Conservation (phyloP, 1,284 basidiomycete species). For the Leucoagaricus sp. region DNA sequence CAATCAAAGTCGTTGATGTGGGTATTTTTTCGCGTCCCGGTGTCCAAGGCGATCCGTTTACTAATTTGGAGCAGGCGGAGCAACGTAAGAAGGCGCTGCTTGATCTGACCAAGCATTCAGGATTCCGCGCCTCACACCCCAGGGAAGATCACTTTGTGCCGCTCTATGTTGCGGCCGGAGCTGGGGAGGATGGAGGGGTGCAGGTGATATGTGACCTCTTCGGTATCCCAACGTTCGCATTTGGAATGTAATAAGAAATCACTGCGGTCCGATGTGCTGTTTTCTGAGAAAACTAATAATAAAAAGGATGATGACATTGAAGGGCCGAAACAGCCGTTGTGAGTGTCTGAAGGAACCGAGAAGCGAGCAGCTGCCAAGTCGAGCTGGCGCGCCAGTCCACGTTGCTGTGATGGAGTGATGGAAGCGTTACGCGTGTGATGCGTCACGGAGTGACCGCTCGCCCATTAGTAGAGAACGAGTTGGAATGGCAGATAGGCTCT, state of each 20-base stretch:
- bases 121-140: conserved; percentile 67
- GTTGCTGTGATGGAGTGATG: conserved; percentile 14
- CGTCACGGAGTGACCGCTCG: conserved; percentile 3
- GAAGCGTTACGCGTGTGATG: neutral
- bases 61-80: conserved; percentile 25
- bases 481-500: conserved; percentile 4
- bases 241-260: conserved; percentile 41
- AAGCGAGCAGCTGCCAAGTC: neutral
- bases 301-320: neutral
- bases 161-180: conserved; percentile 71
- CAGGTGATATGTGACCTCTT: conserved; percentile 54
- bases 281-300: neutral
- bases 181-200: conserved; percentile 58
- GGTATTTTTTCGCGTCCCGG: conserved; percentile 24
- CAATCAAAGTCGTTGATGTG: conserved; percentile 51
- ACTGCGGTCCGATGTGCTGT: neutral
- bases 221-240: conserved; percentile 61
- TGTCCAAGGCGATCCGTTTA: conserved; percentile 17
- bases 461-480: neutral
- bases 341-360: conserved; percentile 8
- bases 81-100: conserved; percentile 38
- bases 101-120: conserved; percentile 52
- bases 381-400: neutral
- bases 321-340: conserved; percentile 7
- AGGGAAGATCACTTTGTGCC: conserved; percentile 76